These are phyloP conservation scores for Trichoderma atrobrunneum DNA, from an alignment of 2,329 filamentous ascomycete species.

Conservation along the genomic window DNA sequence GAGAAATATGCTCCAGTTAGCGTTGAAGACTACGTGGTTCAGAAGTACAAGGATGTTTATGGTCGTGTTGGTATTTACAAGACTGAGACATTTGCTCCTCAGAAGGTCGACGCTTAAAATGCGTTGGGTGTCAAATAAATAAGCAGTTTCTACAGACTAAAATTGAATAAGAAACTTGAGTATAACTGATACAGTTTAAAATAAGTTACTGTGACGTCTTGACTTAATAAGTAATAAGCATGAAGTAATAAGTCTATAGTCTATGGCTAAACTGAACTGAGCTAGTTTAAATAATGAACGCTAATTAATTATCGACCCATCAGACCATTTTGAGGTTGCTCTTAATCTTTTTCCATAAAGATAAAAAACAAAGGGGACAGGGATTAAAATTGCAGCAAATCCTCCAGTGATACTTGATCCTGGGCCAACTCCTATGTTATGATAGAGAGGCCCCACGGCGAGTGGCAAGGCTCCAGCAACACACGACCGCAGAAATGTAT, in stretches of 20 bases:
- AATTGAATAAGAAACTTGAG: no score
- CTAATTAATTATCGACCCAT: no score
- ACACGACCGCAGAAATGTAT: constrained; percentile 59
- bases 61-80: constrained; percentile 9
- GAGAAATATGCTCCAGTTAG: constrained; percentile 19
- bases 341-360: constrained; percentile 54
- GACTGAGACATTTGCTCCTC: background rate
- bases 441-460: constrained; percentile 63
- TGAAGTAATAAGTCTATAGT: no score
- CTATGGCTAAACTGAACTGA: no score
- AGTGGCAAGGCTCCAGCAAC: constrained; percentile 73
- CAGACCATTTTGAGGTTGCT: constrained; percentile 49
- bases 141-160: no score
- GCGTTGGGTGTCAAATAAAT: no score
- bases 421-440: constrained; percentile 61
- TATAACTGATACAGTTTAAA: no score
- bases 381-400: constrained; percentile 51
- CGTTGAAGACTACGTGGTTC: constrained; percentile 14
- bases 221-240: no score
- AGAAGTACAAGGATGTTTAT: background rate
- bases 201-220: no score
- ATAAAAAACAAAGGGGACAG: constrained; percentile 58
- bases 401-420: constrained; percentile 62
- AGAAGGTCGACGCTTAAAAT: no score
- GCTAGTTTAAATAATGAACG: no score